Evolutionary conservation across 805 yeast genomes (phyloP).

Genomic region (Myxozyma melibiosi): DNA sequence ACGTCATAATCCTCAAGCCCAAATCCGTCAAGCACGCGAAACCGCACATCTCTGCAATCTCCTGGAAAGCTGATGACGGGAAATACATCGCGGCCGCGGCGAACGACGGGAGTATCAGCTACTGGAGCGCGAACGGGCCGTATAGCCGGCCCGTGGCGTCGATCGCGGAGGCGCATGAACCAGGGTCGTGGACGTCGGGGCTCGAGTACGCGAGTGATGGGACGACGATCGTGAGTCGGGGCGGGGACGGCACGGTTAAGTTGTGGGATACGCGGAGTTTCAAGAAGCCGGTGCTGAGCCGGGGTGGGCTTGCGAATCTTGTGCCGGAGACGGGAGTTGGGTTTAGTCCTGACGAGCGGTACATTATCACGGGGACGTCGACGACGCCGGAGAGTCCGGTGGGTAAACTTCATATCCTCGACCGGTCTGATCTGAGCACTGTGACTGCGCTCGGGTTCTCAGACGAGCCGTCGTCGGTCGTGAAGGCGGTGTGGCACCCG

Average conservation of each 20-base stretch:
- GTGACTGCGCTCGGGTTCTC: conserved; percentile 28
- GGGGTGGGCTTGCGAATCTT: conserved; percentile 25
- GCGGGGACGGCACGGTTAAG: conserved; percentile 36
- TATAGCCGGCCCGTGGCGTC: conserved; percentile 36
- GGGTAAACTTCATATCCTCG: conserved; percentile 37
- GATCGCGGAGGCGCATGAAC: conserved; percentile 34
- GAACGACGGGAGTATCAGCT: conserved; percentile 34
- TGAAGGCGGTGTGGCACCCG: conserved; percentile 38
- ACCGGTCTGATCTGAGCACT: conserved; percentile 38
- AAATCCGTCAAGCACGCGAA: conserved; percentile 26
- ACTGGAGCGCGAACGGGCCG: conserved; percentile 39
- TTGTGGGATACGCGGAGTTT: conserved; percentile 41
- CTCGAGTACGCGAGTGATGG: conserved; percentile 25
- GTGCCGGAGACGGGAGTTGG: conserved; percentile 32
- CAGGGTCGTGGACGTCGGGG: conserved; percentile 29
- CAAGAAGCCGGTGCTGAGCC: conserved; percentile 32
- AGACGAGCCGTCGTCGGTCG: conserved; percentile 18
- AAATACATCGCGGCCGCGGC: conserved; percentile 30
- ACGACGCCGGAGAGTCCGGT: conserved; percentile 7
- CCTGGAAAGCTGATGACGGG: conserved; percentile 34
- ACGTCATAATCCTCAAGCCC: conserved; percentile 39
- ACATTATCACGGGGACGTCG: conserved; percentile 37
- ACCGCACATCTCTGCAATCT: conserved; percentile 26
- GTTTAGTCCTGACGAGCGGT: conserved; percentile 38
- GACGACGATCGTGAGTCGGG: conserved; percentile 34